Conservation (phyloP, 257 asterid species). For the Solanum megistacrolobum region DNA sequence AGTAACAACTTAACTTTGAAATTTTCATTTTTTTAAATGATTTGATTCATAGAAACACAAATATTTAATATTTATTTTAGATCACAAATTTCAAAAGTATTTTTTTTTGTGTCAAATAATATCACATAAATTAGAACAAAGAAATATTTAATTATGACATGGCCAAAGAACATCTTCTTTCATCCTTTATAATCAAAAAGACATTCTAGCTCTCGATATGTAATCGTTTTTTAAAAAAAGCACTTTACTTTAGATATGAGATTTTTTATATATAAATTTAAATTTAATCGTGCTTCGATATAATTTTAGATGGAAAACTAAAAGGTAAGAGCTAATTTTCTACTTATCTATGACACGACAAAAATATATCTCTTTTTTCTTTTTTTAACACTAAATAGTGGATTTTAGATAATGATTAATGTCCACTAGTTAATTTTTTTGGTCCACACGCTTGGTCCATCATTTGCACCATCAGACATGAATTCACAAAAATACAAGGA, state of each 20-base stretch:
- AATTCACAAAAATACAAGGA: not conserved
- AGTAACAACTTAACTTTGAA: not conserved
- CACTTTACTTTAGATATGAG: not conserved
- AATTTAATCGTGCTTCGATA: not conserved
- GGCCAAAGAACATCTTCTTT: not conserved
- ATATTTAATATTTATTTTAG: not conserved
- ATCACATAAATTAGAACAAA: not conserved
- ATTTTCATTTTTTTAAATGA: not conserved
- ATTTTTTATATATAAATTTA: not conserved
- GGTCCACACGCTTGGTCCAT: not conserved
- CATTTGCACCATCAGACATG: not conserved
- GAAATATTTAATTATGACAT: not conserved
- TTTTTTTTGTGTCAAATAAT: too few relatives aligned
- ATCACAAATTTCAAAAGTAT: not conserved
- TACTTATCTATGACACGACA: not conserved
- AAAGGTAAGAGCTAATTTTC: not conserved
- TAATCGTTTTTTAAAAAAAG: too few relatives aligned
- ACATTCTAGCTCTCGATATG: too few relatives aligned
- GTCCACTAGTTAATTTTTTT: not conserved
- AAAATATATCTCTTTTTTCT: not conserved
- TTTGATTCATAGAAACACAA: not conserved
- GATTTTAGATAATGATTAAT: not conserved
- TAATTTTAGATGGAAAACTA: not conserved
- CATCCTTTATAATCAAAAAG: not conserved
- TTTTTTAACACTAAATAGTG: not conserved